Evolutionary conservation across 2,329 filamentous ascomycete species (phyloP).

Genomic region (Sporothrix curviconia): DNA sequence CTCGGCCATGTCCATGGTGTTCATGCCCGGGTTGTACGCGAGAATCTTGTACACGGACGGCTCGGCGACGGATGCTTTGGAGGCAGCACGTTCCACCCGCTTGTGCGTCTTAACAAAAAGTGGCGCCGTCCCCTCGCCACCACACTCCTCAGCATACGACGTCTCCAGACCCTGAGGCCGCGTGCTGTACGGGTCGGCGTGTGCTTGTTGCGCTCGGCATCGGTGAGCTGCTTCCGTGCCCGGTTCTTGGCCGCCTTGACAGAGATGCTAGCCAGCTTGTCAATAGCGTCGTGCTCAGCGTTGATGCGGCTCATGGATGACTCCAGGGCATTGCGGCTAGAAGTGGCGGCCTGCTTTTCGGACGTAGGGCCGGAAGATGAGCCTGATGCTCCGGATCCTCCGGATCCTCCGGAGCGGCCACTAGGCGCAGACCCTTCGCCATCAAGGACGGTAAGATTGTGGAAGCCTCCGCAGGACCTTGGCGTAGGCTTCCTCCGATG

Average conservation of each 20-base stretch:
- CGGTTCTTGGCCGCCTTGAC: constrained; percentile 20
- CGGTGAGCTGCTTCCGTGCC: not conserved
- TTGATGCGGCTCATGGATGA: constrained; percentile 26
- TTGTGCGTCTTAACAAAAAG: constrained; percentile 28
- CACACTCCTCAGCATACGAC: constrained; percentile 39
- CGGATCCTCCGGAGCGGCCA: not conserved
- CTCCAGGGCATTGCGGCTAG: constrained; percentile 25
- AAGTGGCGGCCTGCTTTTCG: constrained; percentile 4
- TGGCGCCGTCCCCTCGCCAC: constrained; percentile 29
- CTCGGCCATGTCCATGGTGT: constrained; percentile 52
- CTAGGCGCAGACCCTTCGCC: not conserved
- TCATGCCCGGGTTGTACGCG: constrained; percentile 55
- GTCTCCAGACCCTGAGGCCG: constrained; percentile 43
- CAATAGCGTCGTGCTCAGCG: constrained; percentile 26
- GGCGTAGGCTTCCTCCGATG: constrained; percentile 28
- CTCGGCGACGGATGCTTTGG: not conserved
- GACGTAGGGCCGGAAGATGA: not conserved
- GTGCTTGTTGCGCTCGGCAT: constrained; percentile 11
- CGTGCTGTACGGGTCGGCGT: constrained; percentile 32
- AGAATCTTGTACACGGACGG: constrained; percentile 54
- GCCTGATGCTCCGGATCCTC: not conserved
- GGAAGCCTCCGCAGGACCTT: constrained; percentile 18
- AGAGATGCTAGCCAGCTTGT: constrained; percentile 23
- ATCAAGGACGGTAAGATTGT: not conserved
- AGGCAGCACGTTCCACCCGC: not conserved